These are phyloP conservation scores for Tothia fuscella DNA, from an alignment of 2,329 filamentous ascomycete genomes.

Conservation along the genomic window DNA sequence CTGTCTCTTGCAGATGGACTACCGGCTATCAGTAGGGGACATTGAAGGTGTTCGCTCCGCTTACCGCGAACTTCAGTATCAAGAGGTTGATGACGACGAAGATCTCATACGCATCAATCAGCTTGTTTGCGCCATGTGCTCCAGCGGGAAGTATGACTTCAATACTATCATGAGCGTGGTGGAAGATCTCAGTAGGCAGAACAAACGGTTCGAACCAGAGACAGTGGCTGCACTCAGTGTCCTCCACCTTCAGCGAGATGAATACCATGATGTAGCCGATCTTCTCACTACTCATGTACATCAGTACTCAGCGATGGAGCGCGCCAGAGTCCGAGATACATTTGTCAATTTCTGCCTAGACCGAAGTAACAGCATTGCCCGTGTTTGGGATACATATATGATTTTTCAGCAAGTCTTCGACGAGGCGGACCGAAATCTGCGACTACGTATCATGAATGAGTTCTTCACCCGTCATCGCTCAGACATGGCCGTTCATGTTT, in stretches of 20 bases:
- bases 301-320: constrained; percentile 58
- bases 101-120: constrained; percentile 51
- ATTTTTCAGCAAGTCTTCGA: constrained; percentile 47
- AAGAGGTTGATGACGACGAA: constrained; percentile 43
- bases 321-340: constrained; percentile 51
- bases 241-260: constrained; percentile 62
- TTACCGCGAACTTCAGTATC: constrained; percentile 49
- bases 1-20: constrained; percentile 61
- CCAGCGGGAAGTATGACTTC: constrained; percentile 48
- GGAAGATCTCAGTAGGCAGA: constrained; percentile 57
- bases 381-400: constrained; percentile 49
- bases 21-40: constrained; percentile 62
- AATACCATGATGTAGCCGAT: constrained; percentile 69
- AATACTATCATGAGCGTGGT: constrained; percentile 62
- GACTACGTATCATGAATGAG: constrained; percentile 62
- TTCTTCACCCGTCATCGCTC: constrained; percentile 69
- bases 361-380: constrained; percentile 48
- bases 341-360: constrained; percentile 61
- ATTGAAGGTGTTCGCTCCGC: constrained; percentile 55
- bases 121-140: constrained; percentile 58
- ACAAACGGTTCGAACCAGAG: constrained; percentile 51
- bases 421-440: constrained; percentile 51
- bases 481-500: constrained; percentile 77
- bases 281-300: constrained; percentile 65
- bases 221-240: constrained; percentile 65